Conservation (phyloP, 78 protist genomes). For the Polysphondylium violaceum region DNA sequence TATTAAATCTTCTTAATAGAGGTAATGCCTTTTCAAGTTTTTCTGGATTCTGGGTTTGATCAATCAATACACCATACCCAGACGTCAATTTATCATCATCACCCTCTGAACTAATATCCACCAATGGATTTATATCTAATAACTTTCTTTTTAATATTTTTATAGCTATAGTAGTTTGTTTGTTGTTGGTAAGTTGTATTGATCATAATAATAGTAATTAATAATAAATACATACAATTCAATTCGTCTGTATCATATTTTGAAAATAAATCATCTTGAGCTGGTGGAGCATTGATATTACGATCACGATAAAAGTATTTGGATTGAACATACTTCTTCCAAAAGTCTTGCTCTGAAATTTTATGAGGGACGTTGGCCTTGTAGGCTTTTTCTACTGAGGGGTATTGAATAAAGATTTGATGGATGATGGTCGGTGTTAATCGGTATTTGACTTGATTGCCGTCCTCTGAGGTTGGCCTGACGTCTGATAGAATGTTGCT, state of each 20-base stretch:
- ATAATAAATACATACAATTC: not conserved
- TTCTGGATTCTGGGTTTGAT: slow-evolving; percentile 37
- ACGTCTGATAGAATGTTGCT: slow-evolving; percentile 47
- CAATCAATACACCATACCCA: slow-evolving; percentile 66
- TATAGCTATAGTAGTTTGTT: too few species aligned
- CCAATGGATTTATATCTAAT: slow-evolving; percentile 54
- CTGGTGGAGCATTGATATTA: slow-evolving; percentile 17
- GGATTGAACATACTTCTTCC: slow-evolving; percentile 65
- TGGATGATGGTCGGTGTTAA: slow-evolving; percentile 63
- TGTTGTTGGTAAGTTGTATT: too few species aligned
- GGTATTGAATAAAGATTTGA: slow-evolving; percentile 73
- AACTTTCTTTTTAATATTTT: slow-evolving; percentile 44
- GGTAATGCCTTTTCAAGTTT: slow-evolving; percentile 60
- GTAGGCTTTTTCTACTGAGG: slow-evolving; percentile 71
- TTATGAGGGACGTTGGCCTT: slow-evolving; percentile 57
- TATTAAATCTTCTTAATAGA: slow-evolving; percentile 43
- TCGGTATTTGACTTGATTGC: slow-evolving; percentile 9
- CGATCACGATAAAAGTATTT: slow-evolving; percentile 61
- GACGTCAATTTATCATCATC: not conserved
- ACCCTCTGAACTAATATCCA: slow-evolving; percentile 40
- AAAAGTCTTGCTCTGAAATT: slow-evolving; percentile 47
- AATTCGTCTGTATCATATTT: slow-evolving; percentile 60
- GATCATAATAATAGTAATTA: too few species aligned
- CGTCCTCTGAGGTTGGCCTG: slow-evolving; percentile 35
- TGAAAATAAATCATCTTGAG: slow-evolving; percentile 67